phyloP scores from a whole-genome alignment of 768 basidiomycete genomes.

The Hypsizygus marmoreus region DNA sequence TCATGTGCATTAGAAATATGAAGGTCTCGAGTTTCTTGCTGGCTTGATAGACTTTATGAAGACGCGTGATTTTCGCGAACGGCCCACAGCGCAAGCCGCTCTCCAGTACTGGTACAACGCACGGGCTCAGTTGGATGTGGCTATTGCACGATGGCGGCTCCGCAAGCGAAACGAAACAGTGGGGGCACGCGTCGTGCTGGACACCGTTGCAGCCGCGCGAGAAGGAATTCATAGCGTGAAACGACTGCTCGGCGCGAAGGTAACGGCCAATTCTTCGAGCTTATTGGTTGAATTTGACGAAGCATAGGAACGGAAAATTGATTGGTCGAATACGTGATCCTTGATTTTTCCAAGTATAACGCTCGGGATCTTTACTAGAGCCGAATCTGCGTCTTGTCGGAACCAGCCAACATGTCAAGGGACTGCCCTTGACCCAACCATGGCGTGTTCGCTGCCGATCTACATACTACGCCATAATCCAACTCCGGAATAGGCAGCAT shows the following conservation, averaged over 20 bases:
- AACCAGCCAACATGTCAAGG: too few relatives aligned
- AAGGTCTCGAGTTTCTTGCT: not conserved
- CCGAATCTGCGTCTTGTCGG: too few relatives aligned
- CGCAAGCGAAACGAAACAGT: constrained; percentile 1
- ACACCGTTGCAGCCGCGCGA: not conserved
- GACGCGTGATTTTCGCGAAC: not conserved
- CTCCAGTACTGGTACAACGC: not conserved
- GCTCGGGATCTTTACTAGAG: too few relatives aligned
- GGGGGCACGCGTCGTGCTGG: constrained; percentile 1
- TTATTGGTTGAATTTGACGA: constrained; percentile 7
- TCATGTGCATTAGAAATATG: not conserved
- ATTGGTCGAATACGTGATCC: too few relatives aligned
- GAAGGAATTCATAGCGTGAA: constrained; percentile 4
- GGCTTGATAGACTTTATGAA: not conserved
- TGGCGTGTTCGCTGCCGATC: too few relatives aligned
- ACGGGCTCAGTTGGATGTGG: not conserved
- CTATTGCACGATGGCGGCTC: constrained; percentile 2
- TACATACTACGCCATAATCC: too few relatives aligned
- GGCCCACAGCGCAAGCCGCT: not conserved
- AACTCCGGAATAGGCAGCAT: too few relatives aligned
- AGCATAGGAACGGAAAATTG: too few relatives aligned
- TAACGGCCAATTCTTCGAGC: not conserved
- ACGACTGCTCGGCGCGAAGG: not conserved
- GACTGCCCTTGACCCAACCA: too few relatives aligned
- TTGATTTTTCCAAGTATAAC: too few relatives aligned